Percentiles rank a stretch among this genome's conserved stretches.
phyloP scores from a whole-genome alignment of 768 basidiomycete species.

The Harrya chromipes region DNA sequence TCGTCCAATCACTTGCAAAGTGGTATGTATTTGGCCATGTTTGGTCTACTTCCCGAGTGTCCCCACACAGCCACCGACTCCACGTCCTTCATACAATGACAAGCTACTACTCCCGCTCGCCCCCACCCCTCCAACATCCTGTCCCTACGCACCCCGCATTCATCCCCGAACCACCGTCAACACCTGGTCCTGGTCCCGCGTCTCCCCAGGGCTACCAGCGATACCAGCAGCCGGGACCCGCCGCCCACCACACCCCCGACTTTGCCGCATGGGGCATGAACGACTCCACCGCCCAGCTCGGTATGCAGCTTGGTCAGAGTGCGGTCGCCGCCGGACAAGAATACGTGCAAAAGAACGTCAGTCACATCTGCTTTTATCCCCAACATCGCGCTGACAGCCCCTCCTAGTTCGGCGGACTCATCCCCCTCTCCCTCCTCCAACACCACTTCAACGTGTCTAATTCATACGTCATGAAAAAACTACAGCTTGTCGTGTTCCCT shows the following conservation, averaged over 20 bases:
- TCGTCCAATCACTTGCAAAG: too few relatives aligned
- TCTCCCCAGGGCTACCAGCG: conserved; percentile 54
- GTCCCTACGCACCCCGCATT: conserved; percentile 85
- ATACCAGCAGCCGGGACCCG: conserved; percentile 31
- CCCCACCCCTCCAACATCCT: conserved; percentile 83
- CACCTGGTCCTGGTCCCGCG: conserved; percentile 60
- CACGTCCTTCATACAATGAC: conserved; percentile 14
- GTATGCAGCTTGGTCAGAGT: conserved; percentile 90
- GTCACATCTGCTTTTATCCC: conserved; percentile 24
- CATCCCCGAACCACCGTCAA: conserved; percentile 79
- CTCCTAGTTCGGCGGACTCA: conserved; percentile 69
- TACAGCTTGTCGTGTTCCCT: conserved; percentile 87
- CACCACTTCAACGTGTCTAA: conserved; percentile 96
- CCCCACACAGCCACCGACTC: neutral
- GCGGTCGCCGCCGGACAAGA: conserved; percentile 94
- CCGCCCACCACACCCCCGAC: conserved; percentile 35
- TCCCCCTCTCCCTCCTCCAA: conserved; percentile 76
- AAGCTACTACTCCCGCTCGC: conserved; percentile 50
- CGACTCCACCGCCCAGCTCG: conserved; percentile 91
- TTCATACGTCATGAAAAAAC: conserved; percentile 88
- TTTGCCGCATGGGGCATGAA: conserved; percentile 84
- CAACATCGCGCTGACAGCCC: conserved; percentile 2
- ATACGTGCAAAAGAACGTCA: conserved; percentile 91
- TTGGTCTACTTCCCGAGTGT: too few relatives aligned
- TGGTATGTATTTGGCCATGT: too few relatives aligned